Evolutionary conservation across 306 rosid species (phyloP), one percentile per base, ranked within the genome.

Genomic region (Vigna radiata): DNA sequence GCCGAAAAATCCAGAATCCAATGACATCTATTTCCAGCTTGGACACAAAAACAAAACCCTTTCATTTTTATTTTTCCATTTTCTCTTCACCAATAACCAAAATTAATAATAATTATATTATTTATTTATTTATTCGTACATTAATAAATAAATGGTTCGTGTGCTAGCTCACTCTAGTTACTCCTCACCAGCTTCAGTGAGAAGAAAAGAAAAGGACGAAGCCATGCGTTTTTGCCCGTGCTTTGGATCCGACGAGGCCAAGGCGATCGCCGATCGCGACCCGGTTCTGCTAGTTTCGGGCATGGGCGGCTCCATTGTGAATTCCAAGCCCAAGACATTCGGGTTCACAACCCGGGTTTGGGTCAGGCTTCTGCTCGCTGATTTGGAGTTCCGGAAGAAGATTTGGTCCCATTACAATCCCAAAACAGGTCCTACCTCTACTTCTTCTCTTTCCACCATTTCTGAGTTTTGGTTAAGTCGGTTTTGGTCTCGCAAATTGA

Each of bases 271-370:
- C 65, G 91, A 89, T 49, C 89, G 84, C 7, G 96, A 94, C 84
- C 98, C 98, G 72, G 87, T 90, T 6, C 84, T 94, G 7, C 96
- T 94, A 17, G 83, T 94, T 14, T 81, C 97, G 68, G 97, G 97
- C 52, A 92, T 90, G 69, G 98, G 95, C 2, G 98, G 98, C 56
- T 94, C 98, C 85, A 89, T 94, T 79, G 77, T 94, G 14, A 73
- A 89, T 50, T 86, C 97, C 12, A 90, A 72, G 83, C 86, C 76
- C 16, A 88, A 86, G 79, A 82, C 69, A 59, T 81, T 88, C 79
- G 98, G 98, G 19, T 75, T 89, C n/a, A 77, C 90, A 72, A 84
- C 86, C 36, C 91, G 97, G 60, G 96, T 92, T 5, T 94, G 98
- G 98, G 90, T 94, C 10, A 85, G 98, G 61, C 63, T 94, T 80